Percentiles rank a stretch among this genome's conserved stretches.
phyloP scores from a whole-genome alignment of 208 protist genomes.

The Trypanosoma melophagium region DNA sequence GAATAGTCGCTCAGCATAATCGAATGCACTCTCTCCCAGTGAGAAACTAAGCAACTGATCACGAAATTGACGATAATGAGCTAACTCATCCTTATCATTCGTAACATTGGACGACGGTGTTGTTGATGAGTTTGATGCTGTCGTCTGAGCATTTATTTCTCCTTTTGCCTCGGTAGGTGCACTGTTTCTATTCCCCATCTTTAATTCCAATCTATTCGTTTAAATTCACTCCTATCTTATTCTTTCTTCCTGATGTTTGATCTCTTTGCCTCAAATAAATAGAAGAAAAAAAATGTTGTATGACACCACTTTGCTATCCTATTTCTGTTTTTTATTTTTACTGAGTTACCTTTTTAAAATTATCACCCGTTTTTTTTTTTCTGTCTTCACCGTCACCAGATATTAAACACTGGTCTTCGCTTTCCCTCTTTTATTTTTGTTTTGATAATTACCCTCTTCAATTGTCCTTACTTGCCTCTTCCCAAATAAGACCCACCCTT shows the following conservation, averaged over 20 bases:
- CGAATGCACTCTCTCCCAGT: conserved; percentile 71
- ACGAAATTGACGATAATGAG: conserved; percentile 62
- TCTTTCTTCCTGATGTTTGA: background rate
- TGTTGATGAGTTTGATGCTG: conserved; percentile 3
- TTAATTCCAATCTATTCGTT: background rate
- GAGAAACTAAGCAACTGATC: conserved; percentile 77
- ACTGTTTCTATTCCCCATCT: conserved; percentile 19
- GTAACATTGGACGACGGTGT: background rate
- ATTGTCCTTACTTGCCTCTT: no score
- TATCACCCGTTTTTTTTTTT: no score
- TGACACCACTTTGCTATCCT: background rate
- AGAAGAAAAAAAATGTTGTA: no score
- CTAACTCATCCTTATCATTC: conserved; percentile 26
- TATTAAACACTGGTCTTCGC: no score
- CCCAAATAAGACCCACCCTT: no score
- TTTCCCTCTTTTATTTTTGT: no score
- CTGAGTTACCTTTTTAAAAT: no score
- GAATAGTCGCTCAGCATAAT: conserved; percentile 78
- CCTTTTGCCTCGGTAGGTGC: background rate
- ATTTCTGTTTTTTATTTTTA: conserved; percentile 9
- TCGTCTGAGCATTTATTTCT: background rate
- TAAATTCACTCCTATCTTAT: background rate
- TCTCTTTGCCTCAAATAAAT: no score
- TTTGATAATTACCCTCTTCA: no score
- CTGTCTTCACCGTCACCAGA: no score